phyloP scores from a whole-genome alignment of 208 protist species.

The Tritrichomonas foetus region DNA sequence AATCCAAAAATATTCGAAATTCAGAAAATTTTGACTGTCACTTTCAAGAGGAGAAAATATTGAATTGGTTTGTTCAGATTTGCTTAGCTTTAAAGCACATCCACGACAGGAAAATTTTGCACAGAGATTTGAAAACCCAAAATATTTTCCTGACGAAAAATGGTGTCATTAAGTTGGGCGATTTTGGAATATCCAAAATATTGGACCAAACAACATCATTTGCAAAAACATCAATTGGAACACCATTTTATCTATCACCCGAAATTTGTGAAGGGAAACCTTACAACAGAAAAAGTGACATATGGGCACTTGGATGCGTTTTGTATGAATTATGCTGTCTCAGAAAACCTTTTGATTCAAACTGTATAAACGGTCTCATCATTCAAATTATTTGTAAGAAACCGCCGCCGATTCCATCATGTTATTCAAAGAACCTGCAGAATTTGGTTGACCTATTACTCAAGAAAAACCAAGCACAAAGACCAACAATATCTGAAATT shows the following conservation, averaged over 20 bases:
- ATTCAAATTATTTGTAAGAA: background rate
- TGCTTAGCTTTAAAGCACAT: slow-evolving; percentile 39
- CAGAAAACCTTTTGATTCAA: background rate
- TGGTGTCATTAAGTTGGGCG: slow-evolving; percentile 44
- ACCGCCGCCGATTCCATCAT: background rate
- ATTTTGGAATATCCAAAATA: slow-evolving; percentile 46
- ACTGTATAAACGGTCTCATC: background rate
- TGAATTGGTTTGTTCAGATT: slow-evolving; percentile 43
- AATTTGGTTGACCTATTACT: background rate
- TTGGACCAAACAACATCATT: background rate
- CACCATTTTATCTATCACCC: slow-evolving; percentile 42
- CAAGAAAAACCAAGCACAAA: background rate
- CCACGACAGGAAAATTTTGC: slow-evolving; percentile 44
- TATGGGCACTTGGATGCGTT: background rate
- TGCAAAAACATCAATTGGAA: slow-evolving; percentile 41
- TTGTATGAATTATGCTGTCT: slow-evolving; percentile 7
- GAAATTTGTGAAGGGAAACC: slow-evolving; percentile 17
- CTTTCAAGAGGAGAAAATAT: background rate
- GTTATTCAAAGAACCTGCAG: background rate
- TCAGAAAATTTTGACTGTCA: background rate
- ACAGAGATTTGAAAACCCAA: slow-evolving; percentile 52
- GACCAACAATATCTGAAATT: background rate
- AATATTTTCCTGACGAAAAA: slow-evolving; percentile 47
- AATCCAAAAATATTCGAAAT: too few relatives aligned
- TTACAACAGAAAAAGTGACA: background rate